phyloP scores from a whole-genome alignment of 768 basidiomycete genomes.

The Exidia glandulosa region DNA sequence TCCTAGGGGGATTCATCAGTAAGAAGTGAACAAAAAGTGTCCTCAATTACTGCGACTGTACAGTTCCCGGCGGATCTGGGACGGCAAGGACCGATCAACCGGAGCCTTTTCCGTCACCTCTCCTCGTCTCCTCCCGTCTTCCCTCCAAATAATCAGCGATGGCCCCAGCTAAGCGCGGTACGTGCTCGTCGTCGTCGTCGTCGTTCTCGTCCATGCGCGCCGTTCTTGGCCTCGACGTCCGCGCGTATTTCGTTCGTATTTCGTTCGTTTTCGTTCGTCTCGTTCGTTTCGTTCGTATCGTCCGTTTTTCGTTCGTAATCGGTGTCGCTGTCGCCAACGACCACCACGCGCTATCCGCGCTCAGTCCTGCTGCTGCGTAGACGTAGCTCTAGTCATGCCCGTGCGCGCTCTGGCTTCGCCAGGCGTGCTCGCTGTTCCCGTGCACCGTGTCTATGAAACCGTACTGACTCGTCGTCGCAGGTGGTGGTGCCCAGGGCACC shows the following conservation, averaged over 20 bases:
- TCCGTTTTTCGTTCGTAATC: background rate
- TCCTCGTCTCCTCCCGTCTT: background rate
- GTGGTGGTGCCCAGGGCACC: constrained; percentile 70
- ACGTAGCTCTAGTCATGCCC: background rate
- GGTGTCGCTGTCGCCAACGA: background rate
- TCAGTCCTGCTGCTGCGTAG: no score
- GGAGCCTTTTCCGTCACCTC: background rate
- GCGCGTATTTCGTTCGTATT: background rate
- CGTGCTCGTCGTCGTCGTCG: background rate
- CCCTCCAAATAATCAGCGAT: background rate
- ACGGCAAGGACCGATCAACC: background rate
- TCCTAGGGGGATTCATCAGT: no score
- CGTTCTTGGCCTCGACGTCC: background rate
- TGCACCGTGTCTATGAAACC: background rate
- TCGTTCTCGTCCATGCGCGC: background rate
- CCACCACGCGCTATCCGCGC: no score
- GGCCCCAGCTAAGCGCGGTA: background rate
- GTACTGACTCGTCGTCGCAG: constrained; percentile 14
- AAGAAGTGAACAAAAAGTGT: no score
- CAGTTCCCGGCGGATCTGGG: background rate
- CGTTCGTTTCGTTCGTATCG: background rate
- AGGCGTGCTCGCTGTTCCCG: background rate
- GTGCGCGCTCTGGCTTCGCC: background rate
- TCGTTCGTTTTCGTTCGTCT: background rate
- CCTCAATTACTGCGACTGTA: background rate